phyloP scores from a whole-genome alignment of 441 rosid species.

The Gossypium trilobum region DNA sequence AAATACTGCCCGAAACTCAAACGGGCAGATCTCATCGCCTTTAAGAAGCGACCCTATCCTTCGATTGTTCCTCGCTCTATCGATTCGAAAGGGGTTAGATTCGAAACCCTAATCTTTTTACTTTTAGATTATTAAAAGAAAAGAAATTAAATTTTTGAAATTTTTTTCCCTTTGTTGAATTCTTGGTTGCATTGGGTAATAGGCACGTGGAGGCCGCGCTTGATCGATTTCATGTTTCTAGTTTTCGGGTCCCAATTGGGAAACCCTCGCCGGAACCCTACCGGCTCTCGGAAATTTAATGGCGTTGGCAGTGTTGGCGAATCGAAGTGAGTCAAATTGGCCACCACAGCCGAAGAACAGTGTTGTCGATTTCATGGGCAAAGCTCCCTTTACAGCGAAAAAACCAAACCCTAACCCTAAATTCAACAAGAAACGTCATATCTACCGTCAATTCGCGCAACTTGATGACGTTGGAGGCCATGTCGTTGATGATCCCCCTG shows the following conservation, averaged over 20 bases:
- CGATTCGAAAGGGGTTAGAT: slow-evolving; percentile 17
- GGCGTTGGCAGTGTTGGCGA: slow-evolving; percentile 63
- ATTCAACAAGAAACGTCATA: slow-evolving; percentile 36
- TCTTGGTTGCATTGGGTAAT: neutral
- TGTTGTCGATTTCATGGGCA: slow-evolving; percentile 45
- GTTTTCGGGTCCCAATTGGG: slow-evolving; percentile 1
- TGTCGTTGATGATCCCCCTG: slow-evolving; percentile 35
- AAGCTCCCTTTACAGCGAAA: slow-evolving; percentile 30
- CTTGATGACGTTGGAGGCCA: slow-evolving; percentile 19
- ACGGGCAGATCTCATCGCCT: slow-evolving; percentile 59
- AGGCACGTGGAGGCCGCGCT: slow-evolving; percentile 26
- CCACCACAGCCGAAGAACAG: slow-evolving; percentile 33
- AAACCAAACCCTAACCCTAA: slow-evolving; percentile 44
- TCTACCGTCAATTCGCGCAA: slow-evolving; percentile 20
- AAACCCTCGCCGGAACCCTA: slow-evolving; percentile 17
- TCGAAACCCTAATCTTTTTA: slow-evolving; percentile 21
- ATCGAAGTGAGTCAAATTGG: slow-evolving; percentile 52
- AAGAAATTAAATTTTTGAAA: neutral
- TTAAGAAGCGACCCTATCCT: slow-evolving; percentile 38
- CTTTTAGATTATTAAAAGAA: neutral
- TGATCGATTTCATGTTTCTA: slow-evolving; percentile 20
- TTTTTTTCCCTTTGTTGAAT: neutral
- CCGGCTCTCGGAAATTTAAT: slow-evolving; percentile 26
- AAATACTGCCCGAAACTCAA: slow-evolving; percentile 27
- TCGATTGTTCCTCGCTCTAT: slow-evolving; percentile 31